Conservation (phyloP, 306 rosid species). For the Pueraria montana region DNA sequence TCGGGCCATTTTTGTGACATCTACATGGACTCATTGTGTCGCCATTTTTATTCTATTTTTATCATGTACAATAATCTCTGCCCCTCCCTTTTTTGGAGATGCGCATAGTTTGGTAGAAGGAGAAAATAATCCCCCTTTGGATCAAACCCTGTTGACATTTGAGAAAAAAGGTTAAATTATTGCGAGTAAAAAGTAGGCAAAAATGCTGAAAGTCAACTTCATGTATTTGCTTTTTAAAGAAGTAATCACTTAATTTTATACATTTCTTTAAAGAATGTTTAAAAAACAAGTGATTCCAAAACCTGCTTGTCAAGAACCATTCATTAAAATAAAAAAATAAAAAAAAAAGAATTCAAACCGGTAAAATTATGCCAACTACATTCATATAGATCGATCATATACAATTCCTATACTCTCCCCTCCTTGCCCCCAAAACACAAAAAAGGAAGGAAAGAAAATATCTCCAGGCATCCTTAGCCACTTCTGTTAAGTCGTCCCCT, state of each 20-base stretch:
- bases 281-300: not conserved
- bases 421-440: not conserved
- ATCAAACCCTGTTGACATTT: not conserved
- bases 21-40: not conserved
- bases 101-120: not conserved
- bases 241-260: not conserved
- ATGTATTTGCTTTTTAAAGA: not conserved
- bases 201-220: not conserved
- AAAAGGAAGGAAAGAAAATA: not conserved
- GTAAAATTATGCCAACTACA: conserved; percentile 19
- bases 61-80: not conserved
- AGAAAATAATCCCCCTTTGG: not conserved
- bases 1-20: not conserved
- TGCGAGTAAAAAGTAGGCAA: not conserved
- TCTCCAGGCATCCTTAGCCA: conserved; percentile 16
- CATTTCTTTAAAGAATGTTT: not conserved
- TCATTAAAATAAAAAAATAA: too few species aligned
- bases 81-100: not conserved
- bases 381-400: not conserved
- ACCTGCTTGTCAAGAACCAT: conserved; percentile 6
- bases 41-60: not conserved
- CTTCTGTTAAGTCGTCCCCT: not conserved
- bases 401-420: not conserved
- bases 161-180: not conserved
- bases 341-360: not conserved